Conservation (phyloP, 2,329 filamentous ascomycete species). For the Exophiala calicioides region DNA sequence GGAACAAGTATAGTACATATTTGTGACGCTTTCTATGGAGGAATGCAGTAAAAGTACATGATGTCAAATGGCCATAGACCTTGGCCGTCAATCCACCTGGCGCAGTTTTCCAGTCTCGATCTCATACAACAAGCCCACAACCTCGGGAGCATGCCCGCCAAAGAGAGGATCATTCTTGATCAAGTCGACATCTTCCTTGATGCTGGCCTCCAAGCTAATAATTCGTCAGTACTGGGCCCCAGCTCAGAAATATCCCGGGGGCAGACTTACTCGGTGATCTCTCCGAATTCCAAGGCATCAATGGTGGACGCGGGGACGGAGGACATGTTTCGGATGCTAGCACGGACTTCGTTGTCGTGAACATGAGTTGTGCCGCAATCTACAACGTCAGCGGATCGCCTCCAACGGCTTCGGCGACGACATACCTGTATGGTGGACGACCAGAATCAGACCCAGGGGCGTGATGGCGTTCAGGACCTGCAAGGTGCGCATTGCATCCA, state of each 20-base stretch:
- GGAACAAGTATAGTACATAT: too few species aligned
- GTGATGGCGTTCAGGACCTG: slow-evolving; percentile 5
- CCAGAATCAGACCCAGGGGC: neutral
- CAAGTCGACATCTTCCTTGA: slow-evolving; percentile 1
- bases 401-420: neutral
- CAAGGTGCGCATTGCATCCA: slow-evolving; percentile 2
- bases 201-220: slow-evolving; percentile 1
- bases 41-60: too few species aligned
- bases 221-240: neutral
- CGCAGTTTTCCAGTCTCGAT: slow-evolving; percentile 1
- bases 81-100: neutral
- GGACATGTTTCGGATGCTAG: neutral
- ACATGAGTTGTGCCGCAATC: slow-evolving; percentile 8
- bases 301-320: neutral
- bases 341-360: neutral
- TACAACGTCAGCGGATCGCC: neutral
- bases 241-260: neutral
- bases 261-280: slow-evolving; percentile 1
- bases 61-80: too few species aligned
- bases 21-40: too few species aligned
- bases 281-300: slow-evolving; percentile 1
- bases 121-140: slow-evolving; percentile 1
- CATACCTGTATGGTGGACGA: slow-evolving; percentile 6
- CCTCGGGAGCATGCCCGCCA: neutral
- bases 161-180: slow-evolving; percentile 2